A percentile compares a stretch with the other conserved stretches of the same genome.
phyloP scores from a whole-genome alignment of 345 rosid genomes.

The Melastoma malabathricum region DNA sequence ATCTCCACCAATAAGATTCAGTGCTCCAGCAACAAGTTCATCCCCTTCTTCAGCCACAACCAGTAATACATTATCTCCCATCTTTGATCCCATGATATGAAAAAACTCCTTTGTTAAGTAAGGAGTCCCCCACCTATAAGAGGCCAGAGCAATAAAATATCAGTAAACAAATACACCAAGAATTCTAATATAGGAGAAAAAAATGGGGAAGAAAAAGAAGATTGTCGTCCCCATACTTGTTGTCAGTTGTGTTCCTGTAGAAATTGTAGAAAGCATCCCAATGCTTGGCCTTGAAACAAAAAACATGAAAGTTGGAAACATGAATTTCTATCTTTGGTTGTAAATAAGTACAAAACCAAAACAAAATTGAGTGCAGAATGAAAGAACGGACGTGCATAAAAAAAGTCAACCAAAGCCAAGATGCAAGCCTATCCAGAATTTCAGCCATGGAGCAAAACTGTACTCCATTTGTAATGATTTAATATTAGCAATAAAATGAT shows the following conservation, averaged over 20 bases:
- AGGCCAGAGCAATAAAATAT: constrained; percentile 5
- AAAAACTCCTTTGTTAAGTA: constrained; percentile 85
- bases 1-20: constrained; percentile 91
- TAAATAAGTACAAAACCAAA: too few species aligned
- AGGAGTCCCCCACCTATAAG: constrained; percentile 82
- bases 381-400: too few species aligned
- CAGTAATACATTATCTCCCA: constrained; percentile 66
- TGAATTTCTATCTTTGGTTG: too few species aligned
- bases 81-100: constrained; percentile 62
- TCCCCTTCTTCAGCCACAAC: constrained; percentile 80
- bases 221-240: constrained; percentile 44
- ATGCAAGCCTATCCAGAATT: too few species aligned
- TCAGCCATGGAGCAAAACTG: too few species aligned
- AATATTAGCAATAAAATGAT: too few species aligned
- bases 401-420: too few species aligned
- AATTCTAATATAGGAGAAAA: background rate
- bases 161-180: background rate
- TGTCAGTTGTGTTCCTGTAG: constrained; percentile 86
- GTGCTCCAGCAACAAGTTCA: constrained; percentile 85
- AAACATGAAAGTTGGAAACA: constrained; percentile 4
- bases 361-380: too few species aligned
- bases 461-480: too few species aligned
- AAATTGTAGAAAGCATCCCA: constrained; percentile 91
- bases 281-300: constrained; percentile 56
- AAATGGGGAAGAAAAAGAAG: constrained; percentile 4